Conservation (phyloP, 495 filamentous ascomycete species). For the Hypoxylon lenormandii region DNA sequence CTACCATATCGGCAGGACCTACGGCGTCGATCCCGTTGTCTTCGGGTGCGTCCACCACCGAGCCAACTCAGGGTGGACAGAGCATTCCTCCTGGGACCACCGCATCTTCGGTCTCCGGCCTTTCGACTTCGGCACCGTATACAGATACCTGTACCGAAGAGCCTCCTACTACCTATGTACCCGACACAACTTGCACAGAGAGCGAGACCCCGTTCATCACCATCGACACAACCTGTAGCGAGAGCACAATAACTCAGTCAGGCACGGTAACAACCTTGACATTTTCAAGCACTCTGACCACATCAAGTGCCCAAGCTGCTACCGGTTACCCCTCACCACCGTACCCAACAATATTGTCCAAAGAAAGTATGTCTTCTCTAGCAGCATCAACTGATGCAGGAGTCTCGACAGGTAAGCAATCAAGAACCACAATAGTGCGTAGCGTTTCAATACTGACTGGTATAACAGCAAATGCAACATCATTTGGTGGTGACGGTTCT, state of each 20-base stretch:
- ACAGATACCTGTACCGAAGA: conserved; percentile 41
- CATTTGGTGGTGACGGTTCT: conserved; percentile 5
- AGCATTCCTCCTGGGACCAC: conserved; percentile 22
- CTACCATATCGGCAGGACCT: conserved; percentile 21
- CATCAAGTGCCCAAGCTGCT: conserved; percentile 13
- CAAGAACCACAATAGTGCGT: neutral
- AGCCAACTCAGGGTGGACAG: conserved; percentile 19
- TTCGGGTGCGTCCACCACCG: conserved; percentile 13
- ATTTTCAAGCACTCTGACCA: conserved; percentile 12
- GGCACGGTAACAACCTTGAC: conserved; percentile 34
- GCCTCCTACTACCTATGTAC: conserved; percentile 29
- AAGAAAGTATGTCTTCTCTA: conserved; percentile 13
- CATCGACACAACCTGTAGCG: conserved; percentile 46
- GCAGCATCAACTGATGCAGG: neutral
- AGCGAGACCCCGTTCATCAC: conserved; percentile 30
- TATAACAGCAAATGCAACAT: conserved; percentile 21
- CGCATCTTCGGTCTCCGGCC: conserved; percentile 7
- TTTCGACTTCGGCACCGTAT: conserved; percentile 9
- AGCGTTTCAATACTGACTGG: conserved; percentile 4
- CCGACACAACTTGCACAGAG: conserved; percentile 49
- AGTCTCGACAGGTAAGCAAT: conserved; percentile 18
- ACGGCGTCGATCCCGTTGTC: conserved; percentile 9
- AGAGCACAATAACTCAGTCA: conserved; percentile 41
- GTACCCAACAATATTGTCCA: conserved; percentile 12
- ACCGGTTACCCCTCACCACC: conserved; percentile 7